Percentiles rank a stretch among this genome's conserved stretches.
Evolutionary conservation across 2,329 filamentous ascomycete genomes (phyloP).

Genomic region (Teratosphaeria destructans): DNA sequence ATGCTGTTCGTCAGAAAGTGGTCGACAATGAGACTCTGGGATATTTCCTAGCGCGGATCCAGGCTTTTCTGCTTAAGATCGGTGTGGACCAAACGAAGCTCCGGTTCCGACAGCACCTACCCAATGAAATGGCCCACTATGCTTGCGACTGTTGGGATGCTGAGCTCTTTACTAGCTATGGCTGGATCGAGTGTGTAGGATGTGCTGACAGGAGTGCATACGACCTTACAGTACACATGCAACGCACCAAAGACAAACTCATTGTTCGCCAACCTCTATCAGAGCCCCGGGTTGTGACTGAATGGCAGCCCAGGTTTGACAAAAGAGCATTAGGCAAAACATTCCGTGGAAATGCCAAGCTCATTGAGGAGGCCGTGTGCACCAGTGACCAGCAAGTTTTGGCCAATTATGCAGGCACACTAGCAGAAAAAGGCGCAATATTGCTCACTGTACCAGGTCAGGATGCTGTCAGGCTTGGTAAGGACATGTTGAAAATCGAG

Average conservation of each 20-base stretch:
- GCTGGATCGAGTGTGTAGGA: conserved; percentile 97
- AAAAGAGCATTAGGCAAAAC: conserved; percentile 93
- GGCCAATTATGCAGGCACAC: conserved; percentile 64
- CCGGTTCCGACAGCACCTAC: conserved; percentile 95
- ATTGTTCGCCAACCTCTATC: conserved; percentile 73
- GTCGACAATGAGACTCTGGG: conserved; percentile 97
- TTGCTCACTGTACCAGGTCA: conserved; percentile 61
- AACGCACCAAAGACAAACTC: conserved; percentile 80
- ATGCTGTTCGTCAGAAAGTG: conserved; percentile 70
- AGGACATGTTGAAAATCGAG: conserved; percentile 74
- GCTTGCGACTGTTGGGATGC: conserved; percentile 97
- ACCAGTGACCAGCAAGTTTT: conserved; percentile 69
- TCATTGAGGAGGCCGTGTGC: conserved; percentile 71
- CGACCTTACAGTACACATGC: conserved; percentile 82
- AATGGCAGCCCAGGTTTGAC: conserved; percentile 79
- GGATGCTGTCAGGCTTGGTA: conserved; percentile 59
- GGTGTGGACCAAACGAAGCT: conserved; percentile 81
- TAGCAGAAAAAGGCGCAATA: conserved; percentile 65
- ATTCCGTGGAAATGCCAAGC: conserved; percentile 90
- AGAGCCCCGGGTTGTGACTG: conserved; percentile 68
- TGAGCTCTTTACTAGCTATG: conserved; percentile 80
- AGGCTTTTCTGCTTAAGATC: conserved; percentile 79
- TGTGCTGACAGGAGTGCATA: conserved; percentile 94
- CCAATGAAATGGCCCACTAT: conserved; percentile 84
- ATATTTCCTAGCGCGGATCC: conserved; percentile 92